Conservation (phyloP, 202 grass and related monocot genomes). For the Brachypodium distachyon region DNA sequence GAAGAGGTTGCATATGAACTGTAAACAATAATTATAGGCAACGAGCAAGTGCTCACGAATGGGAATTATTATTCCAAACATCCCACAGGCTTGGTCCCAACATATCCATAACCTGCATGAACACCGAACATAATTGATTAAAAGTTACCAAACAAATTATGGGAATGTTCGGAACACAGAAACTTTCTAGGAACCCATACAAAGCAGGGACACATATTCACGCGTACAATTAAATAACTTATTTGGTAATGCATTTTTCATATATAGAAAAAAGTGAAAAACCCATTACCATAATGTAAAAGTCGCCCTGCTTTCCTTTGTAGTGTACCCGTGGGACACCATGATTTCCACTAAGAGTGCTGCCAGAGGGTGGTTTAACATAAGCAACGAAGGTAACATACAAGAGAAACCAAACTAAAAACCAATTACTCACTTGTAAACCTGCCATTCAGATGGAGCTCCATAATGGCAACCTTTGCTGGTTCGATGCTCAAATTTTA, state of each 20-base stretch:
- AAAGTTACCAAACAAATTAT: background rate
- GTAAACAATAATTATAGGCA: constrained; percentile 2
- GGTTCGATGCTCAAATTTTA: constrained; percentile 89
- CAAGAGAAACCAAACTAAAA: background rate
- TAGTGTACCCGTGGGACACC: constrained; percentile 92
- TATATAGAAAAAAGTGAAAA: background rate
- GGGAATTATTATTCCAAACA: constrained; percentile 95
- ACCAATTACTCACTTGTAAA: constrained; percentile 75
- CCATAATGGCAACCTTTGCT: constrained; percentile 92
- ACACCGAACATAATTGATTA: background rate
- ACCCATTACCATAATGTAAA: constrained; percentile 75
- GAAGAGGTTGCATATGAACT: constrained; percentile 7
- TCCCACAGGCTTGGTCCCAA: constrained; percentile 98
- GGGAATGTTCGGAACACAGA: background rate
- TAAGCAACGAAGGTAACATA: background rate
- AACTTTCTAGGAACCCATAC: background rate
- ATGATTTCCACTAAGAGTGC: constrained; percentile 92
- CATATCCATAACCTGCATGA: constrained; percentile 84
- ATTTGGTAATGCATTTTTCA: background rate
- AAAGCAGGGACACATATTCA: background rate
- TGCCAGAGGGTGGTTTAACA: constrained; percentile 33
- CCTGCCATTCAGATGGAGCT: constrained; percentile 93
- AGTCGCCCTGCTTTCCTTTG: constrained; percentile 81
- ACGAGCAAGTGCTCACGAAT: constrained; percentile 47
- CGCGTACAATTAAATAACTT: background rate